A percentile compares a stretch with the other conserved stretches of the same genome.
These are phyloP conservation scores for Starmera pachycereana DNA, from an alignment of 805 yeast genomes.

Conservation along the genomic window DNA sequence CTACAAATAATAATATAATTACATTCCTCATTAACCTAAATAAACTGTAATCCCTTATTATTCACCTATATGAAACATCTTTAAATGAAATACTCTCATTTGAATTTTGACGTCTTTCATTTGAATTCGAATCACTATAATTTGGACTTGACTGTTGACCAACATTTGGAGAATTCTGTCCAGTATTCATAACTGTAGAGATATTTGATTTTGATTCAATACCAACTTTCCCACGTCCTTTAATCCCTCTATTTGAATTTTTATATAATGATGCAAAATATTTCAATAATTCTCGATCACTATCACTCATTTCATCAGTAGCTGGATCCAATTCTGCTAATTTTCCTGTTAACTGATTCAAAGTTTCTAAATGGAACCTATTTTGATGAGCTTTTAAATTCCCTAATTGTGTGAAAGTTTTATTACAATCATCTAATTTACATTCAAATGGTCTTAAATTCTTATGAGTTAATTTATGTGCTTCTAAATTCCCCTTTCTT, in stretches of 20 bases:
- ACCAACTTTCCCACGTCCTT: slow-evolving; percentile 68
- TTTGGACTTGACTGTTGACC: neutral
- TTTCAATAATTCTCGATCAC: slow-evolving; percentile 58
- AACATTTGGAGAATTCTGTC: neutral
- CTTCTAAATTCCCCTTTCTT: slow-evolving; percentile 85
- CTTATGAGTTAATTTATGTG: slow-evolving; percentile 76
- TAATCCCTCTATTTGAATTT: slow-evolving; percentile 83
- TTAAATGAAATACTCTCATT: too few relatives aligned
- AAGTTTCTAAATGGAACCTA: slow-evolving; percentile 67
- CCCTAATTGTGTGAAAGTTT: slow-evolving; percentile 84
- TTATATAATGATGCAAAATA: slow-evolving; percentile 79
- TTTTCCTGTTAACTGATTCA: slow-evolving; percentile 54
- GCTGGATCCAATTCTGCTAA: slow-evolving; percentile 53
- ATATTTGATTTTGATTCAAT: slow-evolving; percentile 3
- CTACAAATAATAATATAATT: too few relatives aligned
- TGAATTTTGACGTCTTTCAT: too few relatives aligned
- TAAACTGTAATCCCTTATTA: too few relatives aligned
- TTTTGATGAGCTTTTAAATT: slow-evolving; percentile 92
- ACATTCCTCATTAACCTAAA: too few relatives aligned
- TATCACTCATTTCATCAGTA: slow-evolving; percentile 38
- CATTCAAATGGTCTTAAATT: slow-evolving; percentile 72
- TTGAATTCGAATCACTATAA: too few relatives aligned
- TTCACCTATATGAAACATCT: too few relatives aligned
- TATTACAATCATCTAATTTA: slow-evolving; percentile 70
- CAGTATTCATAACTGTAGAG: neutral